Evolutionary conservation across 2,329 filamentous ascomycete species (phyloP), one percentile per base, ranked within the genome.

Genomic region (Ramichloridium luteum): DNA sequence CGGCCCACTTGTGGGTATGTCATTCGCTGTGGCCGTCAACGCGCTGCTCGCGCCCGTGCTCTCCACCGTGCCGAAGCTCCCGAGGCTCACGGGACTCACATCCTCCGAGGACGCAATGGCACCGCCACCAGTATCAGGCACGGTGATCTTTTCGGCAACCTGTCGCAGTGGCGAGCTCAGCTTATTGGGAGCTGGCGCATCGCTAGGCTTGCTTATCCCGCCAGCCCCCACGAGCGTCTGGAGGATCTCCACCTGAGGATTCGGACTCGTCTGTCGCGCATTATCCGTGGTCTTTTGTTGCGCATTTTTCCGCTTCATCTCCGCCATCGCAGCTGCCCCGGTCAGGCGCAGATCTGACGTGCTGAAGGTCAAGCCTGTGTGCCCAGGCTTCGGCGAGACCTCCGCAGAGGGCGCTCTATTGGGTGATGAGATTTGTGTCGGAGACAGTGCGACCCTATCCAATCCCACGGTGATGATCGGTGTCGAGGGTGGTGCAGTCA

Each of bases 1-100:
- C 25, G 37, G 29, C 11, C 60, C 63, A 25, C 63, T 59, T 25
- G 62, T 63, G 14, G 62, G 59, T 16, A 57, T 60, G 35, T 67
- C 65, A 37, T 63, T 64, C 23, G 68, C 59, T 15, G 65, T 62
- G 46, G 53, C 48, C 6, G 45, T 40, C 8, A 39, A 35, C 10
- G 57, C 54, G 22, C 25, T 31, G 31, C 54, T 59, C 17, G 58
- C 34, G 17, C 37, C 54, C 11, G 58, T 54, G 32, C 59, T 63
- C 27, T 74, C 69, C 11, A 60, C 49, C 15, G 68, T 64, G 26
- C 62, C 67, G 45, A 70, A 68, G 41, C 67, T 69, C 6, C 64
- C 64, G 32, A 68, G 51, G 47, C 67, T 72, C 25, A 64, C 60
- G 5, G 68, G 61, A 44, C 64, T 70, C 18, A 62, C 61, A 45